phyloP scores from a whole-genome alignment of 495 filamentous ascomycete genomes.

The Penicillium simplicissimum region DNA sequence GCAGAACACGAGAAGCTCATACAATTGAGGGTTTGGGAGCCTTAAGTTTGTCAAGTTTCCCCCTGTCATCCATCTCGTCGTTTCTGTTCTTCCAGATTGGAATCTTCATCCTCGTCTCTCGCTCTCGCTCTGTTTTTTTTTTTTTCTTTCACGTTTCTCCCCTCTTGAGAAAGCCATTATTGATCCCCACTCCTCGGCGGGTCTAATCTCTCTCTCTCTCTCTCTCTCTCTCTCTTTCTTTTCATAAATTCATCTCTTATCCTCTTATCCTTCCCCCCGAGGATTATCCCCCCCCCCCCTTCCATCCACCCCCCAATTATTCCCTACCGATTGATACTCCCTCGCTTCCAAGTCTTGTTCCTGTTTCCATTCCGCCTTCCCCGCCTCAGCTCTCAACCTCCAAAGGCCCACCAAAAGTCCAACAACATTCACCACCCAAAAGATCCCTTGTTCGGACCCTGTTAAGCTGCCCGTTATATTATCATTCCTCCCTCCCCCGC shows the following conservation, averaged over 20 bases:
- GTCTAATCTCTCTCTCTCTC: background rate
- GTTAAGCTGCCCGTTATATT: conserved; percentile 12
- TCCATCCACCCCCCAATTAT: conserved; percentile 16
- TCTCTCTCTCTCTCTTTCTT: background rate
- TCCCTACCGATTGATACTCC: conserved; percentile 9
- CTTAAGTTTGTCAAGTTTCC: background rate
- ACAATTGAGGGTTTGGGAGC: no score
- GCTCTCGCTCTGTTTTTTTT: background rate
- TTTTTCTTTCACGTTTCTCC: background rate
- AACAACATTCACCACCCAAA: background rate
- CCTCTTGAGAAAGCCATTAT: background rate
- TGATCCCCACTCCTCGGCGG: background rate
- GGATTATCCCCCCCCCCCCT: conserved; percentile 7
- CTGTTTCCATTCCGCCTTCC: background rate
- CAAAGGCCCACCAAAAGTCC: background rate
- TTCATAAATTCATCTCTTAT: no score
- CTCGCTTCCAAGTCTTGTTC: conserved; percentile 12
- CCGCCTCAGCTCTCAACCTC: conserved; percentile 2
- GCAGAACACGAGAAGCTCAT: background rate
- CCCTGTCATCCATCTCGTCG: background rate
- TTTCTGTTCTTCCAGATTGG: background rate
- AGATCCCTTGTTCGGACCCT: conserved; percentile 20
- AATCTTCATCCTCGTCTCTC: background rate
- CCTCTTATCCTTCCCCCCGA: background rate
- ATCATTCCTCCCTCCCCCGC: conserved; percentile 9